Evolutionary conservation across 1,284 basidiomycete species (phyloP).

Genomic region (Microbotryomycetes sp.): DNA sequence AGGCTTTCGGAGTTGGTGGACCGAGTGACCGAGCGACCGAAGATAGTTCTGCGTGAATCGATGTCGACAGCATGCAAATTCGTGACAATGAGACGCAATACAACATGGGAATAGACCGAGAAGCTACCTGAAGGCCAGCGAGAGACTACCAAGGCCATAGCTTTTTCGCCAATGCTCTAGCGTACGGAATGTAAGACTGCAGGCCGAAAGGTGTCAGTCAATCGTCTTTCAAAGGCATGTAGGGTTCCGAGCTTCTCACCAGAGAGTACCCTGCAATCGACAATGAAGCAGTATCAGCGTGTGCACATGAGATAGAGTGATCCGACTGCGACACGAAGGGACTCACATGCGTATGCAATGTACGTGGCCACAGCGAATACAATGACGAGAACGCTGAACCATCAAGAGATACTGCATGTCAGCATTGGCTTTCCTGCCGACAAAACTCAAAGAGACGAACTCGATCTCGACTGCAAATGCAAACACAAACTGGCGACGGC

Average conservation of each 20-base stretch:
- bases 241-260: constrained; percentile 46
- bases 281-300: constrained; percentile 39
- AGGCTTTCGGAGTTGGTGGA: no score
- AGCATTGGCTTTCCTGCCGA: no score
- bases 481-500: constrained; percentile 20
- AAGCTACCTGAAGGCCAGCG: no score
- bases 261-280: constrained; percentile 18
- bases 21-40: no score
- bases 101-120: no score
- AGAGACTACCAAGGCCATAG: constrained; percentile 3
- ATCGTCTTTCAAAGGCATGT: not conserved
- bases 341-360: constrained; percentile 42
- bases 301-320: constrained; percentile 36
- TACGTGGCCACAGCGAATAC: constrained; percentile 39
- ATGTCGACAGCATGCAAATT: no score
- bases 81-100: no score
- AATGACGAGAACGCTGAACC: constrained; percentile 27
- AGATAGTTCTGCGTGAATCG: no score
- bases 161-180: constrained; percentile 46
- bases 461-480: constrained; percentile 29
- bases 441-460: not conserved
- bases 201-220: constrained; percentile 38
- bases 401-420: not conserved
- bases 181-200: constrained; percentile 72
- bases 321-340: constrained; percentile 7